Base-by-base conservation (phyloP, 805 yeast species). In the Barnettozyma botsteinii region DNA sequence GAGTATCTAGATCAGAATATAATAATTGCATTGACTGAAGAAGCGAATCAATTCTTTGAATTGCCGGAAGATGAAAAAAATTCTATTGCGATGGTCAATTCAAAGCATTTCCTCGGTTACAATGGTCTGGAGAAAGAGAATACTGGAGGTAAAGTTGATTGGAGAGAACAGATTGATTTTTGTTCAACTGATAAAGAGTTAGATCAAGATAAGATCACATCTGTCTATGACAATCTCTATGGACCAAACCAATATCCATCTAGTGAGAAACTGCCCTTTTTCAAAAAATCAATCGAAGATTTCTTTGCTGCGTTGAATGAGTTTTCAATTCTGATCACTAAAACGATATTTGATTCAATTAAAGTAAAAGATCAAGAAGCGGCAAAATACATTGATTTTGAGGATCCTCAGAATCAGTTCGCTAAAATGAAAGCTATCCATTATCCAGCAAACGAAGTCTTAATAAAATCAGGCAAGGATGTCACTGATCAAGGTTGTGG, bases 271-370 rank as follows among this genome's bases (percentile, higher is more conserved):
- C 48, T 62, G 2, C 76, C 75, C 1, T 33, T 52, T 4, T 70
- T 70, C 50, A 52, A 64, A 36, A 61, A 43, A 10, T 42, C 47
- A 1, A 48, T 55, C 7, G 42, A 42, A 5, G 38, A 38, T 12
- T 76, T 75, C 56, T 65, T 77, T 26, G 55, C 46, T 4, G 67
- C 65, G 18, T 69, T 79, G 69, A 66, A 69, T 12, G 46, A 48
- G 3, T 63, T 80, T 20, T 60, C 77, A 17, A 53, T 62, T 5
- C 45, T 48, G 19, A 63, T 80, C 41, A 60, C 74, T 20, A 53
- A 56, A 29, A 64, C 76, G 23, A 73, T 78, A 4, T 69, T 76
- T 22, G 82, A 79, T 50, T 65, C 82, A 5, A 63, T 81, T 26
- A 77, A 75, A 1, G 55, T 81, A 4, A 62, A 68, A 1, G 42